These are phyloP conservation scores for Misopates orontium DNA, from an alignment of 257 asterid genomes.

Conservation along the genomic window DNA sequence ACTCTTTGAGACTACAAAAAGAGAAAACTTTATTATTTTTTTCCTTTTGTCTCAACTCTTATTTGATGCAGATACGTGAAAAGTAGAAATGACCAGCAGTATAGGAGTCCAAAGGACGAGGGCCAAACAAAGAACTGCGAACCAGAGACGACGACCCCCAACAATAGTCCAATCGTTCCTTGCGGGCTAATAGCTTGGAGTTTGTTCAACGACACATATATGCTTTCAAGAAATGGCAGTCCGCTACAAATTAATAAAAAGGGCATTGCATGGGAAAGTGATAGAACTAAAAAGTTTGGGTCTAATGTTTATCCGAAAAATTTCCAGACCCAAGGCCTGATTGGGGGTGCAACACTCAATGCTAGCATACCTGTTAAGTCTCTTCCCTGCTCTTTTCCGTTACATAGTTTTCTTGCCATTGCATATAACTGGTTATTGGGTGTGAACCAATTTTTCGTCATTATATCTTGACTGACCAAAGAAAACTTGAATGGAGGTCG, in stretches of 20 bases:
- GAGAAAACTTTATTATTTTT: too few relatives aligned
- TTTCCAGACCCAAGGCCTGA: slow-evolving; percentile 57
- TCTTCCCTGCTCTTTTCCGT: slow-evolving; percentile 9
- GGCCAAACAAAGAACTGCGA: slow-evolving; percentile 44
- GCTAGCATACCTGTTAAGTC: slow-evolving; percentile 70
- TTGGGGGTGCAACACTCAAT: slow-evolving; percentile 72
- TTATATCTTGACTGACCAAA: too few relatives aligned
- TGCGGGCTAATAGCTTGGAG: slow-evolving; percentile 99
- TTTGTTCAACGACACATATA: slow-evolving; percentile 80
- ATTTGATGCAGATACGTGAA: slow-evolving; percentile 67
- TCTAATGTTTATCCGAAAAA: slow-evolving; percentile 66
- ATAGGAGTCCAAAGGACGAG: slow-evolving; percentile 39
- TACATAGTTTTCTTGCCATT: not conserved
- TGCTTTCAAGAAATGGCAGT: slow-evolving; percentile 40
- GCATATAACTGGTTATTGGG: too few relatives aligned
- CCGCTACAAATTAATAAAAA: slow-evolving; percentile 57
- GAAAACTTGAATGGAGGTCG: too few relatives aligned
- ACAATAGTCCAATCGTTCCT: slow-evolving; percentile 57
- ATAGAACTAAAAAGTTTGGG: slow-evolving; percentile 63
- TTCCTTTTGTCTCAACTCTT: too few relatives aligned
- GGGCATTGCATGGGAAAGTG: slow-evolving; percentile 78
- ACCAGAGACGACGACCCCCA: slow-evolving; percentile 43
- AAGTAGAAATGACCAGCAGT: slow-evolving; percentile 75
- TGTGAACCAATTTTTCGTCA: too few relatives aligned
- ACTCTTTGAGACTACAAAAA: not conserved